These are phyloP conservation scores for Acanthamoeba culbertsoni DNA, from an alignment of 208 protist species.

Conservation along the genomic window DNA sequence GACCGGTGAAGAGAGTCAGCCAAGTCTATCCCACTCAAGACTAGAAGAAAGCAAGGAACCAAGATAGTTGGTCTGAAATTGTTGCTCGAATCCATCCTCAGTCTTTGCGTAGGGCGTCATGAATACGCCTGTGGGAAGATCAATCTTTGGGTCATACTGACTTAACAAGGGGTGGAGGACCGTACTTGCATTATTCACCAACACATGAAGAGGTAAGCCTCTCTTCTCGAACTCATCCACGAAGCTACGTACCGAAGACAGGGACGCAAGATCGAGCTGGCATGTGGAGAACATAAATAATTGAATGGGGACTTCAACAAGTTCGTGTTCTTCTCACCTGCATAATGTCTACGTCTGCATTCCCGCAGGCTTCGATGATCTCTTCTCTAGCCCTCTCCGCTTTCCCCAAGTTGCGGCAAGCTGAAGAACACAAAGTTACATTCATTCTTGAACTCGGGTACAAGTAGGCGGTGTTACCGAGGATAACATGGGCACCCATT, in stretches of 20 bases:
- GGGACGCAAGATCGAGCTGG: not conserved
- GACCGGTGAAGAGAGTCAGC: not conserved
- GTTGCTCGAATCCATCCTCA: not conserved
- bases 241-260: not conserved
- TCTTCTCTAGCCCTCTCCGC: not conserved
- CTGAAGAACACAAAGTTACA: not conserved
- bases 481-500: not conserved
- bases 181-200: conserved; percentile 19
- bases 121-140: conserved; percentile 17
- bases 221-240: not conserved
- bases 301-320: too few species aligned
- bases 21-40: not conserved
- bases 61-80: conserved; percentile 24
- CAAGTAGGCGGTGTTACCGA: not conserved
- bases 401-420: not conserved
- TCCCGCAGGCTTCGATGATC: not conserved
- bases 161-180: not conserved
- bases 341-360: not conserved
- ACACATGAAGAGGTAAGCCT: not conserved
- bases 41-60: not conserved
- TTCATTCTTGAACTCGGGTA: not conserved
- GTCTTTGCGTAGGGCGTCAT: not conserved
- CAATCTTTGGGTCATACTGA: not conserved
- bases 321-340: too few species aligned
- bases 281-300: too few species aligned